Evolutionary conservation across 495 filamentous ascomycete species (phyloP).

Genomic region (Podospora tetraspora): DNA sequence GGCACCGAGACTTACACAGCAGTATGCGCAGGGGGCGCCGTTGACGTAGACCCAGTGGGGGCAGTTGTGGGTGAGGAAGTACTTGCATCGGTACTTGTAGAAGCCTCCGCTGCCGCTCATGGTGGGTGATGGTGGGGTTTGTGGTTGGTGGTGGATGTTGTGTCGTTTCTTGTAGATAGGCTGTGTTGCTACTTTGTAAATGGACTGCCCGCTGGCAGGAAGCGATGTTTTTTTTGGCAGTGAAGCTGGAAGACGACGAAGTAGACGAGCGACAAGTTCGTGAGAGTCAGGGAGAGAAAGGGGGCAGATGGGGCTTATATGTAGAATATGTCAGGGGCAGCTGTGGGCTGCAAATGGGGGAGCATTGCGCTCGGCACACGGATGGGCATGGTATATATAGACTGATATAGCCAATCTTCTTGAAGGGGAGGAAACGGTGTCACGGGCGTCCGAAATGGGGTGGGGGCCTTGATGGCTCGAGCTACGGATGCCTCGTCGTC

Average conservation of each 20-base stretch:
- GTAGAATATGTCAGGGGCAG: neutral
- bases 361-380: conserved; percentile 1
- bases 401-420: neutral
- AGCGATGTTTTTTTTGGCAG: conserved; percentile 14
- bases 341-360: neutral
- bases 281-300: neutral
- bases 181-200: neutral
- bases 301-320: neutral
- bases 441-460: neutral
- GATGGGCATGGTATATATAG: neutral
- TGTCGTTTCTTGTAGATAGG: neutral
- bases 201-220: conserved; percentile 28
- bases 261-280: neutral
- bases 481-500: neutral
- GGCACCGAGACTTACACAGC: conserved; percentile 44
- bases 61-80: conserved; percentile 54
- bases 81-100: conserved; percentile 59
- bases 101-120: conserved; percentile 56
- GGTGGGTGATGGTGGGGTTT: conserved; percentile 17
- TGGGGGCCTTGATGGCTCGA: neutral
- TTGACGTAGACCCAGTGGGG: conserved; percentile 59
- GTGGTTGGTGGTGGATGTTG: neutral
- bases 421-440: neutral
- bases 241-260: neutral
- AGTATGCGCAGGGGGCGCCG: conserved; percentile 50